Percentiles rank a stretch among this genome's conserved stretches.
phyloP scores from a whole-genome alignment of 2,329 filamentous ascomycete species.

The Fusarium vanettenii region DNA sequence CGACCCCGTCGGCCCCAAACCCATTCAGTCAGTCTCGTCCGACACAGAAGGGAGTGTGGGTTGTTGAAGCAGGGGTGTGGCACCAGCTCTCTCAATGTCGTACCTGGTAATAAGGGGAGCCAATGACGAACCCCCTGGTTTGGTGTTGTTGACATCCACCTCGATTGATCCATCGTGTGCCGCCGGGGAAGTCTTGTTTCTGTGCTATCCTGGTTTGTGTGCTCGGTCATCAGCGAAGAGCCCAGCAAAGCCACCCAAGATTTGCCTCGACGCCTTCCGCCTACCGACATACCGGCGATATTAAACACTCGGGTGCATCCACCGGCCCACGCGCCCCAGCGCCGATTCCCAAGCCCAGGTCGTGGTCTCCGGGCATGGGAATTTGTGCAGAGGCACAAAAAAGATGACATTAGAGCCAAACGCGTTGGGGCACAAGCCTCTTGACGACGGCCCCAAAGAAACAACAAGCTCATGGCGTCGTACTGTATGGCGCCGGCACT shows the following conservation, averaged over 20 bases:
- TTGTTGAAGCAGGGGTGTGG: slow-evolving; percentile 37
- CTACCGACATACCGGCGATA: slow-evolving; percentile 27
- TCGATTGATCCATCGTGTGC: slow-evolving; percentile 24
- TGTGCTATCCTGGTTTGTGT: slow-evolving; percentile 22
- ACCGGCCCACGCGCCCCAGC: slow-evolving; percentile 15
- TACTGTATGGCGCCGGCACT: slow-evolving; percentile 18
- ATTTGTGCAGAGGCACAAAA: slow-evolving; percentile 6
- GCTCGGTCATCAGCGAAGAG: slow-evolving; percentile 34
- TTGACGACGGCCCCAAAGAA: slow-evolving; percentile 26
- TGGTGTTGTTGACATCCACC: slow-evolving; percentile 34
- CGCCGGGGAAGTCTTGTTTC: slow-evolving; percentile 22
- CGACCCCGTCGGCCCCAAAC: slow-evolving; percentile 33
- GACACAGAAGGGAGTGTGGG: slow-evolving; percentile 38
- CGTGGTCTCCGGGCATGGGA: slow-evolving; percentile 9
- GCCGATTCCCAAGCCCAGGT: slow-evolving; percentile 3
- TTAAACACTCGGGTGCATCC: slow-evolving; percentile 19
- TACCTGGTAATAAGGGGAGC: slow-evolving; percentile 33
- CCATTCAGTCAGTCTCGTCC: slow-evolving; percentile 42
- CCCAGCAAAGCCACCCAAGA: slow-evolving; percentile 18
- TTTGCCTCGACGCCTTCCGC: slow-evolving; percentile 22
- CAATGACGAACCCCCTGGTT: slow-evolving; percentile 27
- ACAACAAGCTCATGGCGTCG: slow-evolving; percentile 19
- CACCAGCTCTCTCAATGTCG: slow-evolving; percentile 26
- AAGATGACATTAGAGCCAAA: neutral
- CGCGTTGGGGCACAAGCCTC: slow-evolving; percentile 28